phyloP scores from a whole-genome alignment of 768 basidiomycete species.

The Hypsizygus marmoreus region DNA sequence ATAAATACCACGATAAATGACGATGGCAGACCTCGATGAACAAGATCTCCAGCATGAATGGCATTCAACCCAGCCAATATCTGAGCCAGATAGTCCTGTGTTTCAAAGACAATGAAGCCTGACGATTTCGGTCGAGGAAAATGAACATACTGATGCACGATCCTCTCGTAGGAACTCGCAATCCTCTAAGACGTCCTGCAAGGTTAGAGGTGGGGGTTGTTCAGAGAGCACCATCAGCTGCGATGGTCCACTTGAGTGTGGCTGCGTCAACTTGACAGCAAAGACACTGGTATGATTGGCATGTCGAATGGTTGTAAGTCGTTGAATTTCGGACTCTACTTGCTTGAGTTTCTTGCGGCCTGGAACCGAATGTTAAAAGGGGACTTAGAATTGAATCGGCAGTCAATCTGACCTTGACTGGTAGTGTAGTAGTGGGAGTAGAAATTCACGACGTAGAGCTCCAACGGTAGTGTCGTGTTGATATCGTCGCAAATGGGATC shows the following conservation, averaged over 20 bases:
- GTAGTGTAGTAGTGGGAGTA: conserved; percentile 68
- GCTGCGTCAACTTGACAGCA: conserved; percentile 63
- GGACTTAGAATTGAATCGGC: not conserved
- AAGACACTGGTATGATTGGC: conserved; percentile 66
- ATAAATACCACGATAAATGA: not conserved
- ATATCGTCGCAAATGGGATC: conserved; percentile 75
- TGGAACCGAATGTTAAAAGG: conserved; percentile 15
- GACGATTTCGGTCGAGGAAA: conserved; percentile 7
- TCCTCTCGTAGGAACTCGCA: conserved; percentile 74
- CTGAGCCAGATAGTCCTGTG: conserved; percentile 76
- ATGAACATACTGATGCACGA: conserved; percentile 60
- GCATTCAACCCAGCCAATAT: conserved; percentile 70
- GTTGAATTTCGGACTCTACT: conserved; percentile 66
- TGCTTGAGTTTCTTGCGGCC: conserved; percentile 71
- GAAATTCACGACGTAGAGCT: conserved; percentile 69
- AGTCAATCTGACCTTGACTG: conserved; percentile 48
- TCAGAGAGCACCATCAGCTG: conserved; percentile 72
- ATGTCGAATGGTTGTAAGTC: conserved; percentile 59
- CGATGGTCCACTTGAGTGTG: conserved; percentile 49
- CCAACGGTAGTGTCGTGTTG: conserved; percentile 57
- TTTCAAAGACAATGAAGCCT: not conserved
- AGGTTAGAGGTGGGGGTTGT: conserved; percentile 61
- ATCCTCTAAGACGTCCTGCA: conserved; percentile 77
- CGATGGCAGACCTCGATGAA: conserved; percentile 65
- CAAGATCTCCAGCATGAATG: conserved; percentile 62